Evolutionary conservation across 805 yeast species (phyloP).

Genomic region (Spathaspora hagerdaliae): DNA sequence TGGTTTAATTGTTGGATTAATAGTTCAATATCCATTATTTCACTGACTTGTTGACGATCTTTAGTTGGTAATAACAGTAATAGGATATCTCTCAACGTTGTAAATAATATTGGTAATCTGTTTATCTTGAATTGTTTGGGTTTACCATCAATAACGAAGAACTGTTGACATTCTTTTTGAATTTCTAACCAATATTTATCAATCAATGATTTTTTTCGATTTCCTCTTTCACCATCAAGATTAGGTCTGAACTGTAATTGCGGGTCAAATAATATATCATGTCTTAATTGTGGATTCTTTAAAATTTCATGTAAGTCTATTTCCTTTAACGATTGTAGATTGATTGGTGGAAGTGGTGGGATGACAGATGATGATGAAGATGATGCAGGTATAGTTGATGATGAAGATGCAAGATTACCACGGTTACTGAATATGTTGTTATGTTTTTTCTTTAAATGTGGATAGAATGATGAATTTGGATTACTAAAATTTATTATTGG

Average conservation of each 20-base stretch:
- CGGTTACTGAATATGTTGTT: not conserved
- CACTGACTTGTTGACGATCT: slow-evolving; percentile 63
- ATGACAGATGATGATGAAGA: slow-evolving; percentile 8
- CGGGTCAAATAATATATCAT: slow-evolving; percentile 90
- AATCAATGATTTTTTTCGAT: slow-evolving; percentile 67
- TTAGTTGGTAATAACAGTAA: slow-evolving; percentile 72
- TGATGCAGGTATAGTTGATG: not conserved
- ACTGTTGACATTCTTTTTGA: slow-evolving; percentile 57
- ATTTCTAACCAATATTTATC: slow-evolving; percentile 84
- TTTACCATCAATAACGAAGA: slow-evolving; percentile 11
- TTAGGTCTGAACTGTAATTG: slow-evolving; percentile 88
- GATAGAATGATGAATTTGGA: slow-evolving; percentile 3
- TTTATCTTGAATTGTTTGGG: slow-evolving; percentile 23
- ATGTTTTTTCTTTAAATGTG: slow-evolving; percentile 4
- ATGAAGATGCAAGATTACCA: not conserved
- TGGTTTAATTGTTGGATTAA: slow-evolving; percentile 69
- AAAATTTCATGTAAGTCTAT: slow-evolving; percentile 85
- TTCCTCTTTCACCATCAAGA: slow-evolving; percentile 86
- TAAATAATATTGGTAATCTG: slow-evolving; percentile 65
- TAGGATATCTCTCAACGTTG: slow-evolving; percentile 74
- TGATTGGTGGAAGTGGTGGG: slow-evolving; percentile 75
- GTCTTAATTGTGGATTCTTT: slow-evolving; percentile 88
- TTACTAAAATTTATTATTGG: slow-evolving; percentile 37
- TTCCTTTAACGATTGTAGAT: slow-evolving; percentile 74
- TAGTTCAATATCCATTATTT: slow-evolving; percentile 72